Percentiles rank a stretch among this genome's conserved stretches.
These are phyloP conservation scores for Botrytis galanthina DNA, from an alignment of 2,329 filamentous ascomycete genomes.

Conservation along the genomic window DNA sequence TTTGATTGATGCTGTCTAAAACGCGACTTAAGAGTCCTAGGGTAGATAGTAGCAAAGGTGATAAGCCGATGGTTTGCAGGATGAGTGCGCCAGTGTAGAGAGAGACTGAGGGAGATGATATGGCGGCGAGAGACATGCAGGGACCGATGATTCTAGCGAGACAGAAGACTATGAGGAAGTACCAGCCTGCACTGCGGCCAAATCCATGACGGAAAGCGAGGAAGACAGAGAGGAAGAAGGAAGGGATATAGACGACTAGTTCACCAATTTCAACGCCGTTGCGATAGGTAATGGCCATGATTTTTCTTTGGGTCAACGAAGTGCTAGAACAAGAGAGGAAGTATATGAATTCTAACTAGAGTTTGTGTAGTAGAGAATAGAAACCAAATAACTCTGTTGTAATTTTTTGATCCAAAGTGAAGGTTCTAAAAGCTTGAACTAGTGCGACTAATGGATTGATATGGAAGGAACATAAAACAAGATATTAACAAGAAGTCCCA, in stretches of 20 bases:
- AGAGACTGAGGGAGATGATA: constrained; percentile 42
- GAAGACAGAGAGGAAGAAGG: constrained; percentile 40
- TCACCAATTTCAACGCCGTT: constrained; percentile 45
- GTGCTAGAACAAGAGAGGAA: background rate
- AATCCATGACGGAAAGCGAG: constrained; percentile 47
- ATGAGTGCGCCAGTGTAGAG: constrained; percentile 46
- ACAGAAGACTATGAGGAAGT: constrained; percentile 53
- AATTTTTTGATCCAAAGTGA: background rate
- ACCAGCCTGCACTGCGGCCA: constrained; percentile 49
- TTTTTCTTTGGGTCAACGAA: background rate
- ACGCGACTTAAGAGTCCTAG: constrained; percentile 36
- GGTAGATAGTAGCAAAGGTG: constrained; percentile 34
- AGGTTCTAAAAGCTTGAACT: background rate
- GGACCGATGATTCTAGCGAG: constrained; percentile 51
- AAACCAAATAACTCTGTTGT: background rate
- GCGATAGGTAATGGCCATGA: constrained; percentile 38
- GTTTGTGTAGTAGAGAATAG: background rate
- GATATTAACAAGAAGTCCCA: background rate
- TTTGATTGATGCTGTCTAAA: constrained; percentile 39
- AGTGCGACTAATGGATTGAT: background rate
- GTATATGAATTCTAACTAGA: background rate
- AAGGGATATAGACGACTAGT: constrained; percentile 43
- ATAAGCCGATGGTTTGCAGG: constrained; percentile 42
- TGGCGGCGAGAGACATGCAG: constrained; percentile 49
- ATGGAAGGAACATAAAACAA: background rate